phyloP scores from a whole-genome alignment of 306 rosid species.

The Myrica gale region DNA sequence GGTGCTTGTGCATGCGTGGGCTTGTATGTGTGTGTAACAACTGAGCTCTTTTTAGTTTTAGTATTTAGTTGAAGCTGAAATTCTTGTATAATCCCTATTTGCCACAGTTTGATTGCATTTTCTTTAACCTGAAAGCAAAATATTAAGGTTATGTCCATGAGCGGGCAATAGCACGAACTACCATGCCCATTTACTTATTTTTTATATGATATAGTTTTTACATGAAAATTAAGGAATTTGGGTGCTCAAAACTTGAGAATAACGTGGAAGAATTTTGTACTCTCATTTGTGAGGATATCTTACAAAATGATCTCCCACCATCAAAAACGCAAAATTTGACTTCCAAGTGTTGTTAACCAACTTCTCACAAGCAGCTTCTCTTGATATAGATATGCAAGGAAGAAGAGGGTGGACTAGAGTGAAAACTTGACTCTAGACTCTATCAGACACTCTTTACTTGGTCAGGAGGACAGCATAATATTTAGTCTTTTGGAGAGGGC shows the following conservation, averaged over 20 bases:
- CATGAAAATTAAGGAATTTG: not conserved
- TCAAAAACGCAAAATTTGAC: not conserved
- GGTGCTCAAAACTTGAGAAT: not conserved
- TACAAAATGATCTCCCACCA: not conserved
- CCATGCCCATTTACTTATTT: not conserved
- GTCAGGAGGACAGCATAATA: constrained; percentile 68
- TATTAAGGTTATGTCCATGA: not conserved
- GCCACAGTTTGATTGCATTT: not conserved
- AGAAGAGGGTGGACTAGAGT: constrained; percentile 56
- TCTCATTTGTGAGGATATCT: not conserved
- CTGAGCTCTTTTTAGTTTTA: no score
- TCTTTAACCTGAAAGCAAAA: not conserved
- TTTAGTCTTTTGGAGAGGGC: constrained; percentile 65
- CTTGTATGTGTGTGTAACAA: no score
- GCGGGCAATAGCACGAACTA: not conserved
- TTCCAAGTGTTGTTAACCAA: constrained; percentile 4
- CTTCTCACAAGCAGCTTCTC: constrained; percentile 18
- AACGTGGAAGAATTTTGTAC: not conserved
- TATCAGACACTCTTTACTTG: constrained; percentile 51
- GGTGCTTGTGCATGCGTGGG: no score
- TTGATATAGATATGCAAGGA: constrained; percentile 31
- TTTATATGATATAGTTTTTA: not conserved
- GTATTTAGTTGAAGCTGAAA: not conserved
- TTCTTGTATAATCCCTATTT: no score
- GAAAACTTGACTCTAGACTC: constrained; percentile 49